Conservation (phyloP, 352 stramenopile genomes). For the Pythium plurisporium region DNA sequence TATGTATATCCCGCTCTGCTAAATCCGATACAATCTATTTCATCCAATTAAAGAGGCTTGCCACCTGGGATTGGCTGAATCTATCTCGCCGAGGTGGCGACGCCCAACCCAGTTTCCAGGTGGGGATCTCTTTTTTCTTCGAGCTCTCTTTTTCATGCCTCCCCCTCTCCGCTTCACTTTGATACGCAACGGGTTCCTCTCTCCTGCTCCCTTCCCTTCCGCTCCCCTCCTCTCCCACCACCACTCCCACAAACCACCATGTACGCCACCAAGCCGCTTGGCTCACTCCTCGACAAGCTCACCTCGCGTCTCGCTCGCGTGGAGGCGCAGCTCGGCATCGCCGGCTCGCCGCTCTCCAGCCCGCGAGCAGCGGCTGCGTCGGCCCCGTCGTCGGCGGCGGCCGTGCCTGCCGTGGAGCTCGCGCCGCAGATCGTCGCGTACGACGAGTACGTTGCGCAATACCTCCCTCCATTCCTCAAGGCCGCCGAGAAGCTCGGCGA, state of each 20-base stretch:
- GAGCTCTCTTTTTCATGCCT: background rate
- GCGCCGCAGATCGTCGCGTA: conserved; percentile 83
- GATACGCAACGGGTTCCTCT: too few relatives aligned
- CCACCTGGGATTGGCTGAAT: conserved; percentile 8
- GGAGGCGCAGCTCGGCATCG: conserved; percentile 57
- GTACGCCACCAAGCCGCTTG: conserved; percentile 50
- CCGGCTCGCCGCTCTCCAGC: conserved; percentile 20
- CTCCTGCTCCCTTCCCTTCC: background rate
- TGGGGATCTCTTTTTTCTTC: conserved; percentile 6
- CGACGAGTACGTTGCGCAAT: conserved; percentile 83
- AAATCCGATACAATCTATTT: conserved; percentile 3
- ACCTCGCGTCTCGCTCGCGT: conserved; percentile 53
- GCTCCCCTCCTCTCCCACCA: too few relatives aligned
- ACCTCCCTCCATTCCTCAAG: conserved; percentile 81
- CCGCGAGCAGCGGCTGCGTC: conserved; percentile 7
- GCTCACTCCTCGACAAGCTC: conserved; percentile 59
- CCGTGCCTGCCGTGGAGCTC: conserved; percentile 29
- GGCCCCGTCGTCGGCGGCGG: background rate
- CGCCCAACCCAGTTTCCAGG: conserved; percentile 10
- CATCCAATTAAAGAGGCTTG: background rate
- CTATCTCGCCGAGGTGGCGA: too few relatives aligned
- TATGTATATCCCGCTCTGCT: too few relatives aligned
- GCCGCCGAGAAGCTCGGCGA: conserved; percentile 72
- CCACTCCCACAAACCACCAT: conserved; percentile 8
- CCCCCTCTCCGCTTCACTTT: conserved; percentile 2